Conservation (phyloP, 768 basidiomycete species). For the Mycena galericulata region DNA sequence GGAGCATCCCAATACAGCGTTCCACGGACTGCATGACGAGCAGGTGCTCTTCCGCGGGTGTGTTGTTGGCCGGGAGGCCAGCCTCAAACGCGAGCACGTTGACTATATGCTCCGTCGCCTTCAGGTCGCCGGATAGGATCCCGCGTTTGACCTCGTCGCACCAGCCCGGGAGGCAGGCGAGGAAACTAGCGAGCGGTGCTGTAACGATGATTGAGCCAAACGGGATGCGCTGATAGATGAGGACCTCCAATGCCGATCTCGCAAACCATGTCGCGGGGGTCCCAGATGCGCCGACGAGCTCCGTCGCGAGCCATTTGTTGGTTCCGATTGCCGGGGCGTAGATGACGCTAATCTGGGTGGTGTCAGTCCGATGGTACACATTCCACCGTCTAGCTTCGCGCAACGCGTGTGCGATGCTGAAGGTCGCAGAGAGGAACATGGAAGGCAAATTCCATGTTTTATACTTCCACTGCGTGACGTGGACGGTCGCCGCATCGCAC, state of each 20-base stretch:
- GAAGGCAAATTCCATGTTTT: neutral
- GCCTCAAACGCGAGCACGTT: neutral
- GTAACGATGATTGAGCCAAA: neutral
- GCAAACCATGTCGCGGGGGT: neutral
- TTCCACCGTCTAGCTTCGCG: constrained; percentile 8
- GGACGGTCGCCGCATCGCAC: neutral
- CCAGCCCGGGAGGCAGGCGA: constrained; percentile 13
- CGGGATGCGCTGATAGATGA: constrained; percentile 14
- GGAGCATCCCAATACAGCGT: neutral
- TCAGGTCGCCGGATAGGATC: neutral
- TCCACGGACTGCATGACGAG: neutral
- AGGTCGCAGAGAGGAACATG: constrained; percentile 2
- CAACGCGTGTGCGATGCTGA: constrained; percentile 10
- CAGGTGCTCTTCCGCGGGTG: neutral
- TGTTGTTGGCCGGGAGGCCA: neutral
- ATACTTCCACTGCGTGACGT: constrained; percentile 7
- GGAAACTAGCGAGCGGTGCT: neutral
- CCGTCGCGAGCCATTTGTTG: constrained; percentile 11
- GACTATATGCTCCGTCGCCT: neutral
- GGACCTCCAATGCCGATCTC: constrained; percentile 13
- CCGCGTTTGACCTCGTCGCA: neutral
- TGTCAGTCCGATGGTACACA: neutral
- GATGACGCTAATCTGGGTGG: constrained; percentile 18
- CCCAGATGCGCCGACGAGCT: constrained; percentile 16
- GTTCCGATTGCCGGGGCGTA: neutral